Conservation (phyloP, 805 yeast species). For the Maudiozyma bulderi region DNA sequence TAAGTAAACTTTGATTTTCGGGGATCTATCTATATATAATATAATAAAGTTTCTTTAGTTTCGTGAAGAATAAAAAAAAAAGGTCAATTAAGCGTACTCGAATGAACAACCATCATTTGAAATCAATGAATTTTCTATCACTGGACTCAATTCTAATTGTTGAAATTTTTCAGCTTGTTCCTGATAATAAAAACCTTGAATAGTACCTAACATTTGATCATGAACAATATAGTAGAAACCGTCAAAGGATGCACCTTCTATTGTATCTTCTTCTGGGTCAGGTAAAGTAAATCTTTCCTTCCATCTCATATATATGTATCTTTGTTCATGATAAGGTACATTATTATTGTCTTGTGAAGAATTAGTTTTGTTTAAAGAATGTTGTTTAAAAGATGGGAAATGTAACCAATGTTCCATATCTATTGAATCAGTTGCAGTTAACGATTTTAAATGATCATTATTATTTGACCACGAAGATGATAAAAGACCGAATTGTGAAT, state of each 20-base stretch:
- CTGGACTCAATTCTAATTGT: constrained; percentile 49
- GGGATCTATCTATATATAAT: not conserved
- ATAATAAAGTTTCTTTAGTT: not conserved
- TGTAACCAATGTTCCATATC: constrained; percentile 62
- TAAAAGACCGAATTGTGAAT: constrained; percentile 16
- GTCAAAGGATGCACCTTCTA: constrained; percentile 74
- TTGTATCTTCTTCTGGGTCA: constrained; percentile 43
- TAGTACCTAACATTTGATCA: constrained; percentile 64
- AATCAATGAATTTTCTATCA: not conserved
- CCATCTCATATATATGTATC: constrained; percentile 83
- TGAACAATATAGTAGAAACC: constrained; percentile 87
- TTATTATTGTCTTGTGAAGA: constrained; percentile 6
- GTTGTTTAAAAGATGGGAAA: constrained; percentile 37
- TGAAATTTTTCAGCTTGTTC: constrained; percentile 67
- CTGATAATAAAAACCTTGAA: constrained; percentile 78
- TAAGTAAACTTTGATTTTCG: not conserved
- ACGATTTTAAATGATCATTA: constrained; percentile 23
- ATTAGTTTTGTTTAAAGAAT: constrained; percentile 6
- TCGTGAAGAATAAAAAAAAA: not conserved
- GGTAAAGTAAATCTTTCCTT: constrained; percentile 83
- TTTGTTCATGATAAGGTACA: constrained; percentile 30
- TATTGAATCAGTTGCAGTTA: constrained; percentile 53
- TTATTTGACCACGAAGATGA: constrained; percentile 24
- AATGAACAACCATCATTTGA: constrained; percentile 8
- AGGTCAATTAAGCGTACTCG: constrained; percentile 14